Base-by-base conservation (phyloP, 805 yeast species). In the Lipomyces orientalis region DNA sequence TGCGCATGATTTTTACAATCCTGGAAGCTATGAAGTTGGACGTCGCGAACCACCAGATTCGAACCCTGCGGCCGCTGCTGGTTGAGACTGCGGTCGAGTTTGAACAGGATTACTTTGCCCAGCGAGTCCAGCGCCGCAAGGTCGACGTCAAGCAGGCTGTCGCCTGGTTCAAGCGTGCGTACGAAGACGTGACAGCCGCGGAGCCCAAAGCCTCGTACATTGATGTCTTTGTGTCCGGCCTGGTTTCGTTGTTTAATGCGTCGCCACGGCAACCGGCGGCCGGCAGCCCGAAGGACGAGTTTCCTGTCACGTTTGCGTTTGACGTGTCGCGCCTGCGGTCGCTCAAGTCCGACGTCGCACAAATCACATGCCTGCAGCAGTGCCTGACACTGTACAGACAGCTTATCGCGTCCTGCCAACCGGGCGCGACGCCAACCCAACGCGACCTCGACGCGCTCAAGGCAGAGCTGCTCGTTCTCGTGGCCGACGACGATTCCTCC, bases 1-100 rank as follows among this genome's bases (percentile, higher is more conserved):
- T 94, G 62, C 84, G 93, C 64, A 85, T 88, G 77, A 84, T 91
- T 8, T 91, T 93, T 76, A 88, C 90, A 67, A 89, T 94, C 66
- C 81, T 94, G 70, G 98, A 93, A 78, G 94, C 97, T 10, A 93
- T 93, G 97, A 94, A 93, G 77, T 82, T 93, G 69, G 98, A 94
- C 75, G 95, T 93, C 64, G 97, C 98, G 16, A 93, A 93, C 79
- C 97, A 93, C 76, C 97, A 93, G 79, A 91, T 94, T 64, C 84
- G 97, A 72, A 87, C 91, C 25, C 81, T 93, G 63, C 84, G 97
- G 74, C 97, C 97, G 1, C 89, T 90, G 1, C 82, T 94, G 59
- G 86, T 92, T 66, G 93, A 91, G 74, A 90, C 95, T 46, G 95
- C 97, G 1, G 89, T 90, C 12, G 93, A 90, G 67, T 91, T 93